phyloP scores from a whole-genome alignment of 305 asterid genomes.

The Fraxinus xanthoxyloides region DNA sequence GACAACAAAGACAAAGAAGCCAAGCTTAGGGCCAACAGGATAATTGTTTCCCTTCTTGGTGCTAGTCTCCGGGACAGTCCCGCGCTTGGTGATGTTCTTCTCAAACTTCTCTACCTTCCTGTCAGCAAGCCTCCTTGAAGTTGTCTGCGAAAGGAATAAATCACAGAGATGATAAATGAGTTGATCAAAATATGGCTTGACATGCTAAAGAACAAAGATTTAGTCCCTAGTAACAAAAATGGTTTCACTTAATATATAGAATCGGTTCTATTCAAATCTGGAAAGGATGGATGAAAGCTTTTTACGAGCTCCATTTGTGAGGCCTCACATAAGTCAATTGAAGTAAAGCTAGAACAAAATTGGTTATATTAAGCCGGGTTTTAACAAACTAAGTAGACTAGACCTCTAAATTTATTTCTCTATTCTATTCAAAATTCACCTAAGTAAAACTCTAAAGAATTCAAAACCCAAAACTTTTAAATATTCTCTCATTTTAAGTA shows the following conservation, averaged over 20 bases:
- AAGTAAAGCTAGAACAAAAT: not conserved
- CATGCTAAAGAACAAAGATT: not conserved
- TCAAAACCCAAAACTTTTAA: not conserved
- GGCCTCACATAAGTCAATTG: not conserved
- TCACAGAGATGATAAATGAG: not conserved
- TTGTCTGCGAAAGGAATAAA: constrained; percentile 45
- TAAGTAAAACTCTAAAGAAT: not conserved
- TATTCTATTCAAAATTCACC: not conserved
- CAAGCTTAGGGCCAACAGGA: constrained; percentile 86
- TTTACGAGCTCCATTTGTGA: not conserved
- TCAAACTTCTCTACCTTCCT: constrained; percentile 83
- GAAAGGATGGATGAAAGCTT: not conserved
- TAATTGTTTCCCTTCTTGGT: constrained; percentile 72
- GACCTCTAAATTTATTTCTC: not conserved
- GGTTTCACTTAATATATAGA: not conserved
- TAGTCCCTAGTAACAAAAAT: not conserved
- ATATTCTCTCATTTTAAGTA: not conserved
- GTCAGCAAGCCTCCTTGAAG: constrained; percentile 83
- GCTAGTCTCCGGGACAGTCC: constrained; percentile 63
- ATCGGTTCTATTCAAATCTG: not conserved
- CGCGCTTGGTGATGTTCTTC: constrained; percentile 79
- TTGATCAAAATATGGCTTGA: not conserved
- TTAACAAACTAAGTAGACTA: not conserved
- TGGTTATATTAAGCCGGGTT: not conserved
- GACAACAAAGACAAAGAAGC: constrained; percentile 82